Evolutionary conservation across 495 filamentous ascomycete genomes (phyloP).

Genomic region (Daldinia decipiens): DNA sequence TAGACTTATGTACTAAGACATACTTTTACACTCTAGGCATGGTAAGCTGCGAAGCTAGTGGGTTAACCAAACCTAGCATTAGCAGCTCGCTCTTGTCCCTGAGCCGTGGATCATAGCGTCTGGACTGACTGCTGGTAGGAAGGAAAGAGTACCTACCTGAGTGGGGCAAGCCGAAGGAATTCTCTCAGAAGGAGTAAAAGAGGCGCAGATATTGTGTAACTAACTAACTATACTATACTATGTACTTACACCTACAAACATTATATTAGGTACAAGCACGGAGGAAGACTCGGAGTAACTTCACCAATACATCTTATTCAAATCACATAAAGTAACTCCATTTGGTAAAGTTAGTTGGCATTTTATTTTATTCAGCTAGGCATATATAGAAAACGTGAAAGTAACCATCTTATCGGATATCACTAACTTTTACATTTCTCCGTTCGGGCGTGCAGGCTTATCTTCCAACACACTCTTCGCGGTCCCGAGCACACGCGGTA

Average conservation of each 20-base stretch:
- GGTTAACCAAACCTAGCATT: constrained; percentile 12
- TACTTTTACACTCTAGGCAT: background rate
- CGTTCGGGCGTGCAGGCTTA: constrained; percentile 8
- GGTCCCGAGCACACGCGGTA: constrained; percentile 2
- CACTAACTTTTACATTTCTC: constrained; percentile 5
- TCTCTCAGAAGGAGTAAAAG: constrained; percentile 32
- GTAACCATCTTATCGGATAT: constrained; percentile 23
- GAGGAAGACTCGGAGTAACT: constrained; percentile 40
- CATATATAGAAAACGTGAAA: background rate
- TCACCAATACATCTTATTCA: constrained; percentile 23
- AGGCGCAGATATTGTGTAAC: constrained; percentile 22
- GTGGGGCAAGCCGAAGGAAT: constrained; percentile 34
- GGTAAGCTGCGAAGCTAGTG: constrained; percentile 5
- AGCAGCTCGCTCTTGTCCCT: constrained; percentile 26
- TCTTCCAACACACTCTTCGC: background rate
- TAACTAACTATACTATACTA: no score
- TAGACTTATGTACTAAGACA: constrained; percentile 2
- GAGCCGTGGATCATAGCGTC: constrained; percentile 15
- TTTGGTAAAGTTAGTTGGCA: constrained; percentile 10
- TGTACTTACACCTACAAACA: background rate
- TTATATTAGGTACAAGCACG: background rate
- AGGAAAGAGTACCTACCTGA: constrained; percentile 8
- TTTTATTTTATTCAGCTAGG: no score
- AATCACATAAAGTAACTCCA: constrained; percentile 37
- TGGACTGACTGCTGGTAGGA: constrained; percentile 13